Evolutionary conservation across 139 green algal species (phyloP), one percentile per base, ranked within the genome.

Genomic region (Coelastrella sp.): DNA sequence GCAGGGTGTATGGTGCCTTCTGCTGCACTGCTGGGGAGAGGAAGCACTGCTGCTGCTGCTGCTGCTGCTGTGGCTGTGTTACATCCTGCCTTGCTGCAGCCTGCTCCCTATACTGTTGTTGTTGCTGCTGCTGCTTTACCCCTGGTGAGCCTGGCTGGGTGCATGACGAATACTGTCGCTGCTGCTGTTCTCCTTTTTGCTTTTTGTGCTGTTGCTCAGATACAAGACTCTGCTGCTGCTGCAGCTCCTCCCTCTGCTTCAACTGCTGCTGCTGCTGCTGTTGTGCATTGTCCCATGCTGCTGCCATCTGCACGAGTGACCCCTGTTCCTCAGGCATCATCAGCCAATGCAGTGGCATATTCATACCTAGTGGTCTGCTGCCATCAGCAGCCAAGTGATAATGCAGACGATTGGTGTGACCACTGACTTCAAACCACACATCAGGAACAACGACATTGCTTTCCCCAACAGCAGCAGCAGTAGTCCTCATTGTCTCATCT

Each of bases 361-460:
- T 94, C 32, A 97, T 85, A 7, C 92, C 92, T 72, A 96, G 80
- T 2, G 90, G 92, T 6, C n/a, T 45, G 34, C 25, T 81, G 50
- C 95, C 94, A 72, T 97, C 93, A 11, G 67, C 34, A 0, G 84
- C 77, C 5, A 88, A 60, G 84, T 98, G 95, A 35, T 96, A 91
- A 88, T 98, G 95, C 53, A 97, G 53, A 1, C 95, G 87, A 11
- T 84, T 76, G 1, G 93, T 97, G 94, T 96, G 89, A 3, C 25
- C 23, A 43, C 85, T 92, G 9, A 98, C 92, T 88, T 98, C 90
- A 86, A 91, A 94, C 79, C 85, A 93, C 5, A 91, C 84, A 81
- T 89, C 84, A 37, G 86, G 59, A 21, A 67, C 21, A 79, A 40
- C 62, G 59, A 68, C 82, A 78, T 51, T 88, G 76, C 41, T 75